Evolutionary conservation across 1,284 basidiomycete species (phyloP).

Genomic region (Fomitopsis schrenkii): DNA sequence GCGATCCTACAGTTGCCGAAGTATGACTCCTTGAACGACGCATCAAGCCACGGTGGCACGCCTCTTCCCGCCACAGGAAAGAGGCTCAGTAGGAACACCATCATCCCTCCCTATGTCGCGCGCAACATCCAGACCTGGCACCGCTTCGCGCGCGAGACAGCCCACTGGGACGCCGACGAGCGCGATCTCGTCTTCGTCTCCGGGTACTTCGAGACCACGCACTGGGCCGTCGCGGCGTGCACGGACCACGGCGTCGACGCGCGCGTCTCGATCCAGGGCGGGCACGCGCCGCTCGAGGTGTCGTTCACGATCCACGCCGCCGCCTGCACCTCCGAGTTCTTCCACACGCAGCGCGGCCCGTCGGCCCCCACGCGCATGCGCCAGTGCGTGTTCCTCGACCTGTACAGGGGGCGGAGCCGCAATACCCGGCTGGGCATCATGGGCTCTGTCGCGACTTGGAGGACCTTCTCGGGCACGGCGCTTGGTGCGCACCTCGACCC

Average conservation of each 20-base stretch:
- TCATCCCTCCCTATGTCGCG: not conserved
- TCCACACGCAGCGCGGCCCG: not conserved
- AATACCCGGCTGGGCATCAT: not conserved
- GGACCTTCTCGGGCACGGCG: not conserved
- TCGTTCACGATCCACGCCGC: not conserved
- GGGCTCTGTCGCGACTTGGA: not conserved
- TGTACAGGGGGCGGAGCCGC: not conserved
- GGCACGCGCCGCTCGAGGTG: not conserved
- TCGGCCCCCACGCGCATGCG: not conserved
- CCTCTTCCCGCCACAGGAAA: not conserved
- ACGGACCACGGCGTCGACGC: not conserved
- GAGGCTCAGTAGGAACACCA: not conserved
- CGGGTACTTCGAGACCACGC: not conserved
- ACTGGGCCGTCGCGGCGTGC: not conserved
- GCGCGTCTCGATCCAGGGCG: not conserved
- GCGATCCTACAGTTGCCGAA: not conserved
- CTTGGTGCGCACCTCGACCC: not conserved
- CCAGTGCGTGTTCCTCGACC: not conserved
- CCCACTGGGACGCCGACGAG: not conserved
- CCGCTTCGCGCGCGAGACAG: not conserved
- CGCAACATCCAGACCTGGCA: not conserved
- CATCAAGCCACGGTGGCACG: no score
- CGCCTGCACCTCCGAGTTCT: not conserved
- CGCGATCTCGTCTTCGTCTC: not conserved
- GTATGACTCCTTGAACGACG: not conserved